Conservation (phyloP, 2,329 filamentous ascomycete genomes). For the Penicillium glabrum region DNA sequence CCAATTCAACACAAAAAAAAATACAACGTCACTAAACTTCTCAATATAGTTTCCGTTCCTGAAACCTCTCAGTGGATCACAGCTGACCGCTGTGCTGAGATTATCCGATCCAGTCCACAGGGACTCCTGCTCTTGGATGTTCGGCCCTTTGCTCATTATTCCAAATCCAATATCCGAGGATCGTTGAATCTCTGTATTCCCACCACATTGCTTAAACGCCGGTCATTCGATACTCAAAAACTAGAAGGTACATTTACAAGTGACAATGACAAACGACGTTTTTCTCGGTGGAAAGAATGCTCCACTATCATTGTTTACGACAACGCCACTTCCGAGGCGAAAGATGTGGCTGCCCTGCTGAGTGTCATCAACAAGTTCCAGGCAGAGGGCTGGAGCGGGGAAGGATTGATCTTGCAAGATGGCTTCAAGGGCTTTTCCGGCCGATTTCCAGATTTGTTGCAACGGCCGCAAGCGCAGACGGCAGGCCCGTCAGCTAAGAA, state of each 20-base stretch:
- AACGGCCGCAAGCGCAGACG: conserved; percentile 24
- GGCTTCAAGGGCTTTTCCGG: conserved; percentile 75
- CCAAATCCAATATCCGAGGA: conserved; percentile 70
- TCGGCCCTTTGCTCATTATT: conserved; percentile 80
- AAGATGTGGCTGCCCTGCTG: conserved; percentile 75
- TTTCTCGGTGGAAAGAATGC: conserved; percentile 72
- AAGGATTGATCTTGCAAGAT: conserved; percentile 72
- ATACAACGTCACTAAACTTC: conserved; percentile 2
- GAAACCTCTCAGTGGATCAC: conserved; percentile 44
- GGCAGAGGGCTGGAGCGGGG: conserved; percentile 75
- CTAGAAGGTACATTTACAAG: conserved; percentile 82
- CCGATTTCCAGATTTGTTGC: conserved; percentile 57
- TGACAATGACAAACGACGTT: conserved; percentile 67
- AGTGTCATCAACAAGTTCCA: conserved; percentile 94
- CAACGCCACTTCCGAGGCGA: conserved; percentile 69
- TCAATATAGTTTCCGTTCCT: not conserved
- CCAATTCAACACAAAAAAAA: not conserved
- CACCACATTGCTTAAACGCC: conserved; percentile 85
- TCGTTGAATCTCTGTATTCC: conserved; percentile 93
- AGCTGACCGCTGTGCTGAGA: conserved; percentile 54
- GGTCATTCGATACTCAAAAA: conserved; percentile 86
- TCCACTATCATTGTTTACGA: conserved; percentile 87
- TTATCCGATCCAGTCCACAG: conserved; percentile 54
- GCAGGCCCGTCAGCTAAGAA: conserved; percentile 42
- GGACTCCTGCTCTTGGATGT: conserved; percentile 76